Base-by-base conservation (phyloP, 2,329 filamentous ascomycete genomes). In the Fusarium pseudoanthophilum region DNA sequence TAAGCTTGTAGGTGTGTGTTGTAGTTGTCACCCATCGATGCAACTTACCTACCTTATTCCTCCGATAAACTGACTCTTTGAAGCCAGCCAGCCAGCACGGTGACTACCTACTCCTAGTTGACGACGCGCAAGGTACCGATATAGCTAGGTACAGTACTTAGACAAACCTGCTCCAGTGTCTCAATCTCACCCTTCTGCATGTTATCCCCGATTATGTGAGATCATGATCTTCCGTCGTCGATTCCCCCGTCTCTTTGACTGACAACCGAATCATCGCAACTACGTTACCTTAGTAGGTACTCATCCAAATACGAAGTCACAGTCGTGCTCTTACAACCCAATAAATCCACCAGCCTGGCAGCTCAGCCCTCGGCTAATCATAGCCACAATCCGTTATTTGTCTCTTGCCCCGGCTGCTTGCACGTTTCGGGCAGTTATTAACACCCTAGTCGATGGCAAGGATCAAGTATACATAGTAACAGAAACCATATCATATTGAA, bases 331-430 rank as follows among this genome's bases (percentile, higher is more conserved):
- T 67, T 55, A 56, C 32, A 49, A 32, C n/a, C 62, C 62, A 49
- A 60, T 32, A 46, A 36, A 18, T 7, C 13, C 11, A 51, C 42
- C 34, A 46, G 39, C 28, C 57, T 55, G 37, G 32, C 51, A 57
- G 51, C 74, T 75, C 69, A 76, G 72, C 70, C 74, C 43, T 59
- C n/a, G 46, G 74, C 68, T 71, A 51, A 68, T 69, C 58, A 71
- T 62, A 63, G 58, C 58, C 43, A 55, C 39, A 37, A 32, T 48
- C 36, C 58, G 28, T 46, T 53, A 26, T 21, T 34, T 49, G 46
- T 64, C 64, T 48, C 49, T 37, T 26, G 16, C 24, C 42, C 39
- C 34, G 60, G 39, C 42, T 55, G 39, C 63, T 48, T 49, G 40
- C 36, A 52, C 42, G 37, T 46, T 64, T 68, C 60, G 24, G 49